phyloP scores from a whole-genome alignment of 257 asterid species.

The Solanum tarijense region DNA sequence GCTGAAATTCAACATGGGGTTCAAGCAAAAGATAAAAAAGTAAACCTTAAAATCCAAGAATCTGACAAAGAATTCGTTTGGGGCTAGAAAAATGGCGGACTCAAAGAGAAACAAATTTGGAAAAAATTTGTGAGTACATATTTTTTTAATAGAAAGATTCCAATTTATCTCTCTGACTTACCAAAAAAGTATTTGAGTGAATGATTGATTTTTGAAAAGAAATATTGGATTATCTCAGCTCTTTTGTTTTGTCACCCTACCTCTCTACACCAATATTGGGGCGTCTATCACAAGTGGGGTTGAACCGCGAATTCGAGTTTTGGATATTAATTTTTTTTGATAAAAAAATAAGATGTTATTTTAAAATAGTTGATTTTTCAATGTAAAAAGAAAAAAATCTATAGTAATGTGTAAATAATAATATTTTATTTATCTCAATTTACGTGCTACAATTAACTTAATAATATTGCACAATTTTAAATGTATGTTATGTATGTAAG shows the following conservation, averaged over 20 bases:
- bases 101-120: slow-evolving; percentile 17
- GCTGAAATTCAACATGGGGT: background rate
- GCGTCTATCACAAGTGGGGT: background rate
- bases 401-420: too few species aligned
- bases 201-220: slow-evolving; percentile 6
- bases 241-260: background rate
- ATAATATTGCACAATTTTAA: accelerated
- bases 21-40: background rate
- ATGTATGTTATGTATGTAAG: too few species aligned
- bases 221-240: background rate
- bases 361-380: too few species aligned
- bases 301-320: background rate
- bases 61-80: background rate
- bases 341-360: too few species aligned
- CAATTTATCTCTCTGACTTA: slow-evolving; percentile 1
- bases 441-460: accelerated
- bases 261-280: background rate
- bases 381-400: too few species aligned
- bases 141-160: background rate
- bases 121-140: slow-evolving; percentile 8
- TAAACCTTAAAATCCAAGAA: background rate
- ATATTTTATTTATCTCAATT: too few species aligned
- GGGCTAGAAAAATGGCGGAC: background rate
- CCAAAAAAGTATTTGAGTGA: slow-evolving; percentile 6
- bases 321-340: too few species aligned